Base-by-base conservation (phyloP, 345 rosid genomes). In the Melaleuca quinquenervia region DNA sequence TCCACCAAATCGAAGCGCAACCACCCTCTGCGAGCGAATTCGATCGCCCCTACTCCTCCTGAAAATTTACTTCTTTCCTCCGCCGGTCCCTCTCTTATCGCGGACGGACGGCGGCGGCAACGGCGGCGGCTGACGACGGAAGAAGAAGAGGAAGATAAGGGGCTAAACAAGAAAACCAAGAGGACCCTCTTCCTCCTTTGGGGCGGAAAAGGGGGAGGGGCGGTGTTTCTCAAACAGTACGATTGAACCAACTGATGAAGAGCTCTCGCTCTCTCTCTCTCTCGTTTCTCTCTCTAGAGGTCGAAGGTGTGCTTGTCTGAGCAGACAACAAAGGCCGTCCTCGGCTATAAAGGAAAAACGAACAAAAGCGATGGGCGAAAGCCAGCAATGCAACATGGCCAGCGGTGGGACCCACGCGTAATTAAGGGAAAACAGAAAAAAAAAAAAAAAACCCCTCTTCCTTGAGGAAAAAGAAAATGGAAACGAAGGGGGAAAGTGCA, bases 371-470 rank as follows among this genome's bases (percentile, higher is more conserved):
- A 89, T 89, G 84, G 91, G 87, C 60, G 62, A 90, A 84, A 88
- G 90, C 91, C 91, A 89, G 92, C 94, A 89, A 85, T 76, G 92
- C 88, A 89, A 89, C 32, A 26, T 87, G 91, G 85, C 64, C 87
- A 85, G 50, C 86, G 45, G 41, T 88, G 91, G 95, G 92, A 89
- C 88, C 91, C 93, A 92, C 92, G 44, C 20, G 44, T 48, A 50
- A 84, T 6, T 1, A 50, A 18, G 32, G 8, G 3, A 70, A 18
- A 36, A 70, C 5, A 15, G 3, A 27, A 32, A 64, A 70, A 32
- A 60, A 29, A 4, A 27, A n/a, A 3, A 18, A 16, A 52, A 18
- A 49, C 7, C 10, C 8, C 4, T 4, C 41, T 41, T 41, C 41
- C 41, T 41, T 41, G 41, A 49, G 11, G 11, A 2, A 24, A 9